These are phyloP conservation scores for Golubevia sp. DNA, from an alignment of 1,284 basidiomycete species.

Conservation along the genomic window DNA sequence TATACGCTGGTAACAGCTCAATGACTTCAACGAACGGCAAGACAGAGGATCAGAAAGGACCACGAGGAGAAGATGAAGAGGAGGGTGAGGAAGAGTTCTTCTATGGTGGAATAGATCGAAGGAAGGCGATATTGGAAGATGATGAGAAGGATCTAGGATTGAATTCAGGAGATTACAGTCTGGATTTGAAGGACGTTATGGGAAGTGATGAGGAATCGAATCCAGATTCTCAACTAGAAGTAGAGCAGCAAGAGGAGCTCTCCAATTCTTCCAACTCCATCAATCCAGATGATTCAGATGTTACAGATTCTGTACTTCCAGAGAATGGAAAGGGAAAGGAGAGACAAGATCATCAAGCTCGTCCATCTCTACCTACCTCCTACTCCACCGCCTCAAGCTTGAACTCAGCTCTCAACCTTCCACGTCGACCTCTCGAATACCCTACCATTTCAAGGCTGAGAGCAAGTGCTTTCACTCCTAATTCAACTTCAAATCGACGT, in stretches of 20 bases:
- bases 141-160: constrained; percentile 3
- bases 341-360: constrained; percentile 14
- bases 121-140: constrained; percentile 3
- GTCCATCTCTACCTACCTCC: constrained; percentile 19
- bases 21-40: neutral
- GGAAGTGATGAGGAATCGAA: constrained; percentile 29
- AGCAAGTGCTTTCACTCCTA: constrained; percentile 17
- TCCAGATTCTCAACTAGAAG: neutral
- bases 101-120: neutral
- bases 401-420: constrained; percentile 4
- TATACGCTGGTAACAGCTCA: neutral
- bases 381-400: constrained; percentile 10
- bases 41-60: neutral
- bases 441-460: constrained; percentile 25
- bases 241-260: neutral
- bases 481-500: constrained; percentile 8
- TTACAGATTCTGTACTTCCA: constrained; percentile 4
- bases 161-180: constrained; percentile 15
- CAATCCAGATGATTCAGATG: constrained; percentile 5
- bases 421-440: constrained; percentile 23
- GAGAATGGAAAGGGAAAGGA: neutral
- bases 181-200: constrained; percentile 32
- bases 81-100: constrained; percentile 1
- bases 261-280: constrained; percentile 8
- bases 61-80: neutral